Evolutionary conservation across 805 yeast species (phyloP), one percentile per base, ranked within the genome.

Genomic region (Lachancea nothofagi): DNA sequence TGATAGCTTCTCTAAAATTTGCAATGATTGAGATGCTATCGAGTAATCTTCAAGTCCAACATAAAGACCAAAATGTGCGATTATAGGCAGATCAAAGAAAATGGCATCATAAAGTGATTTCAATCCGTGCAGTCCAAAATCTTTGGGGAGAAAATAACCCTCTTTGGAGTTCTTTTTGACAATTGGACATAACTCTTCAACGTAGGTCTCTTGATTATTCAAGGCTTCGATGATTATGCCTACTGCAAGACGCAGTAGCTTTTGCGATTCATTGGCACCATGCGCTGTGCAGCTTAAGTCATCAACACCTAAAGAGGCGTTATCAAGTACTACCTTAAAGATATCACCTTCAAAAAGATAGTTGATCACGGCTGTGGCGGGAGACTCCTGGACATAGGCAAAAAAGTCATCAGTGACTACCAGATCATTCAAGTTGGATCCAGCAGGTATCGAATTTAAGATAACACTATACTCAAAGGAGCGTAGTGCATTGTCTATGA

Each of bases 51-150:
- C 56, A 1, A 78, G 65, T 1, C 94, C 87, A 36, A 83, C 77
- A 52, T 85, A 86, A 13, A 88, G 61, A 0, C 93, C 83, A 32
- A 88, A 57, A 46, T 83, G 83, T 0, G 85, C 84, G 17, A 89
- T 71, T 7, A 83, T 64, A 0, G 87, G 75, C n/a, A 88, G 62
- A 45, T 83, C 75, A 57, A 79, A 77, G 18, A 84, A 62, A 7
- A 89, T 64, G 0, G 89, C 80, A 52, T 86, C 94, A 51, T 70
- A 78, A 48, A 84, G 83, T 3, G 83, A 72, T 10, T 72, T 62
- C 6, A 80, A 54, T 0, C 85, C 88, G 49, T 74, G 79, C 2
- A 78, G 70, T 5, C 83, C 81, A 35, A 53, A 51, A 37, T 59
- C 53, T 13, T 59, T 51, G 3, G 70, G 66, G 4, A 58, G 41